Evolutionary conservation across 768 basidiomycete species (phyloP).

Genomic region (Cyathus striatus): DNA sequence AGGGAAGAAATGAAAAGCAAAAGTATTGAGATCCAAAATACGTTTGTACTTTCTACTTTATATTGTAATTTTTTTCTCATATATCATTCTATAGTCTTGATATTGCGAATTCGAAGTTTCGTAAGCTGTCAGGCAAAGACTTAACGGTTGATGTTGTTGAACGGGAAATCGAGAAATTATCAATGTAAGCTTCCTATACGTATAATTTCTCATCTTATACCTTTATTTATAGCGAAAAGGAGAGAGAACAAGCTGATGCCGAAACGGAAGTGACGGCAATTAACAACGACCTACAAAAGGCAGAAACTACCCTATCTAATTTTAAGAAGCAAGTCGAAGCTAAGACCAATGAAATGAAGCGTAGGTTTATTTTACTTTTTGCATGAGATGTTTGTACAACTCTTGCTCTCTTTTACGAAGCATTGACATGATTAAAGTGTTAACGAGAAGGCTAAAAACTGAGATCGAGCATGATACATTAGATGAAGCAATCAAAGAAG

Average conservation of each 20-base stretch:
- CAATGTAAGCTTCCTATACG: slow-evolving; percentile 38
- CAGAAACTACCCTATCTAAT: slow-evolving; percentile 58
- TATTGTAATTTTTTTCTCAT: slow-evolving; percentile 1
- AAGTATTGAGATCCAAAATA: slow-evolving; percentile 58
- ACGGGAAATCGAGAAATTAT: slow-evolving; percentile 54
- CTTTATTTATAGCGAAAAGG: slow-evolving; percentile 51
- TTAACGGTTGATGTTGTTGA: slow-evolving; percentile 67
- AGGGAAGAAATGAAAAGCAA: slow-evolving; percentile 62
- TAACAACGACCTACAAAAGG: slow-evolving; percentile 54
- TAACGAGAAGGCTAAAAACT: slow-evolving; percentile 44
- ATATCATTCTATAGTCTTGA: slow-evolving; percentile 46
- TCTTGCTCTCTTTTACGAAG: neutral
- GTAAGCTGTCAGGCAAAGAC: slow-evolving; percentile 58
- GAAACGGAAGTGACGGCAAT: slow-evolving; percentile 39
- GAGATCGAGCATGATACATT: slow-evolving; percentile 29
- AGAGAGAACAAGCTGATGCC: slow-evolving; percentile 49
- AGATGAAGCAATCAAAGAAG: slow-evolving; percentile 44
- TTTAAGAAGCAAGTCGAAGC: slow-evolving; percentile 54
- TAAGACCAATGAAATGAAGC: slow-evolving; percentile 59
- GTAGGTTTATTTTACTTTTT: slow-evolving; percentile 33
- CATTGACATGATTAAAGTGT: slow-evolving; percentile 22
- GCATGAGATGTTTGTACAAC: neutral
- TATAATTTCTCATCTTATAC: neutral
- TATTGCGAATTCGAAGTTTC: slow-evolving; percentile 54
- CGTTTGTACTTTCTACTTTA: slow-evolving; percentile 36